Evolutionary conservation across 2,329 filamentous ascomycete genomes (phyloP), one percentile per base, ranked within the genome.

Genomic region (Diplodia corticola): DNA sequence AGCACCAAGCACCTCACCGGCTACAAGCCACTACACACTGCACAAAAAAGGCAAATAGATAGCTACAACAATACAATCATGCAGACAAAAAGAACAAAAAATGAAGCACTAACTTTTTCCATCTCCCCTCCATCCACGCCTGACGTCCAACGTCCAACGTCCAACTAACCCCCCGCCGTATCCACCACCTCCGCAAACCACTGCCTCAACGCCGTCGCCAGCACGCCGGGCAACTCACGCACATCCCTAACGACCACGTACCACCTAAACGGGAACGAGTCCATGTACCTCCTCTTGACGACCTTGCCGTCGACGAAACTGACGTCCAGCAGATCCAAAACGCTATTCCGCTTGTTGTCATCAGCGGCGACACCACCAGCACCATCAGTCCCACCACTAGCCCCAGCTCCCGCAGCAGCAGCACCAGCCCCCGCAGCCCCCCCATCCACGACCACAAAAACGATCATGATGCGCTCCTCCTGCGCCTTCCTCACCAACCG

Each of bases 201-300:
- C 70, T 96, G 96, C 80, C 94, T 90, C 80, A 99, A 80, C 71
- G 97, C 85, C 30, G 91, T 91, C 15, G 93, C 91, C 78, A 99
- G 79, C 50, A 97, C 93, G 37, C 88, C 89, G 4, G 96, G 95
- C 74, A 99, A 83, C 79, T 99, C 95, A 73, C 90, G 89, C 55
- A 99, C 88, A 80, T 98, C 88, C 70, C 94, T 89, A 67, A 99
- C 95, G 71, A 99, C 92, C 65, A 99, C 81, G 77, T 98, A 99
- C 81, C 97, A 99, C 77, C 91, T 89, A 81, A 99, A 99, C 0
- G 96, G 95, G 78, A 99, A 99, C 7, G 89, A 90, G 77, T 99
- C 96, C 71, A 99, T 85, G 76, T 99, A 99, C 73, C 91, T 88
- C 81, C 92, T 90, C 77, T 96, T 93, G 72, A 90, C 89, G 65